phyloP scores from a whole-genome alignment of 768 basidiomycete genomes.

The Kwoniella shandongensis region DNA sequence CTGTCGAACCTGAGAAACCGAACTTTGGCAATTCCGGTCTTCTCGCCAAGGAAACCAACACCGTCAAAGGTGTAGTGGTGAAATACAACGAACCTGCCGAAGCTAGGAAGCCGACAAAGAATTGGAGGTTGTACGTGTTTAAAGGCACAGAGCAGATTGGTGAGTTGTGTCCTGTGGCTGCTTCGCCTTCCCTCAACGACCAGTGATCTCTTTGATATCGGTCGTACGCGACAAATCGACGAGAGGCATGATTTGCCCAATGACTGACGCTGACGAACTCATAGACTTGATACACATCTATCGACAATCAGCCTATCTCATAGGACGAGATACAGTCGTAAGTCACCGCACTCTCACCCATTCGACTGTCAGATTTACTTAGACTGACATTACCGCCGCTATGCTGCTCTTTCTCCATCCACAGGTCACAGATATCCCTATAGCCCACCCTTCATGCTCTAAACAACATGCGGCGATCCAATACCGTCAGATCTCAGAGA shows the following conservation, averaged over 20 bases:
- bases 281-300: slow-evolving; percentile 88
- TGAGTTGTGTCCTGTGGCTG: slow-evolving; percentile 55
- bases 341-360: slow-evolving; percentile 46
- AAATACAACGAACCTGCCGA: slow-evolving; percentile 99
- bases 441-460: slow-evolving; percentile 96
- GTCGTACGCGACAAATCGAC: neutral
- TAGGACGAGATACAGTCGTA: slow-evolving; percentile 84
- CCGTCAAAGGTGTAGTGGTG: slow-evolving; percentile 67
- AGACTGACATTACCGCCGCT: neutral
- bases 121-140: slow-evolving; percentile 97
- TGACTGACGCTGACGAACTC: neutral
- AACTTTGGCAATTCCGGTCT: slow-evolving; percentile 86
- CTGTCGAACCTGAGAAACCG: slow-evolving; percentile 67
- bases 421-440: slow-evolving; percentile 64
- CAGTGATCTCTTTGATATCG: neutral
- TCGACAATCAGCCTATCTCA: slow-evolving; percentile 87
- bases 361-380: too few relatives aligned
- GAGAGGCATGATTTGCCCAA: neutral
- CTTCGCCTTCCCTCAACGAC: too few relatives aligned
- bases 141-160: slow-evolving; percentile 91
- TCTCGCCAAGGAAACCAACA: slow-evolving; percentile 94
- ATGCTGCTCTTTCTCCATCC: neutral
- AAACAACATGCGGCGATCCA: slow-evolving; percentile 98
- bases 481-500: slow-evolving; percentile 82
- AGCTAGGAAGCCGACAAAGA: slow-evolving; percentile 82